These are phyloP conservation scores for Oryza glumipatula DNA, from an alignment of 176 grass and related monocot genomes.

Conservation along the genomic window DNA sequence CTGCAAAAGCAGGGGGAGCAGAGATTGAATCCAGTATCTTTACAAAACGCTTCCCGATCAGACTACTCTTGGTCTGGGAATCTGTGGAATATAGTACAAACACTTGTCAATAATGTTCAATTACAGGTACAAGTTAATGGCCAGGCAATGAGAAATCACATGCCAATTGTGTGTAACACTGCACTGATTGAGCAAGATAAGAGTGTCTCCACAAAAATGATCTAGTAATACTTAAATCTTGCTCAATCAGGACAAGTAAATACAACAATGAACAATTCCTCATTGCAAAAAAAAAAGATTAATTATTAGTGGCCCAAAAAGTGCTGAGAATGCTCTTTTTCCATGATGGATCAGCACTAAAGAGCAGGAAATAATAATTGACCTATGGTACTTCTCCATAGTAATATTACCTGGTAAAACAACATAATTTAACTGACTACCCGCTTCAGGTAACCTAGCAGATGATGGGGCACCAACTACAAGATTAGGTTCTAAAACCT, in stretches of 20 bases:
- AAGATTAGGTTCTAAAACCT: conserved; percentile 68
- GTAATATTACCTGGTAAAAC: conserved; percentile 73
- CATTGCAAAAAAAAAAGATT: conserved; percentile 9
- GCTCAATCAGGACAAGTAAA: conserved; percentile 50
- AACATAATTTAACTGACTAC: conserved; percentile 67
- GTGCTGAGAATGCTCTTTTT: conserved; percentile 11
- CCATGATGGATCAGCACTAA: conserved; percentile 22
- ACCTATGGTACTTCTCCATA: conserved; percentile 31
- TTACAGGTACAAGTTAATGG: conserved; percentile 7
- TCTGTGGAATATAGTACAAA: conserved; percentile 45
- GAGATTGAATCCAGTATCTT: conserved; percentile 78
- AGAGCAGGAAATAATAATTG: conserved; percentile 19
- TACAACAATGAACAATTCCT: conserved; percentile 33
- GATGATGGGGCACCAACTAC: conserved; percentile 50
- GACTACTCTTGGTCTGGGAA: conserved; percentile 36
- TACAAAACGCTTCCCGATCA: conserved; percentile 49
- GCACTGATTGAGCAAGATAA: conserved; percentile 45
- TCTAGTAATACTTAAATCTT: conserved; percentile 36
- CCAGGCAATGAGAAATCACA: conserved; percentile 27
- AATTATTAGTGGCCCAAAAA: conserved; percentile 19
- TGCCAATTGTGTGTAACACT: conserved; percentile 20
- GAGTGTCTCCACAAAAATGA: conserved; percentile 30
- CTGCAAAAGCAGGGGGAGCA: conserved; percentile 81
- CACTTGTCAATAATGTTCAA: conserved; percentile 47
- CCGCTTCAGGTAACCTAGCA: conserved; percentile 66